A percentile compares a stretch with the other conserved stretches of the same genome.
Conservation (phyloP, 2,329 filamentous ascomycete genomes). For the Cercospora sp. region DNA sequence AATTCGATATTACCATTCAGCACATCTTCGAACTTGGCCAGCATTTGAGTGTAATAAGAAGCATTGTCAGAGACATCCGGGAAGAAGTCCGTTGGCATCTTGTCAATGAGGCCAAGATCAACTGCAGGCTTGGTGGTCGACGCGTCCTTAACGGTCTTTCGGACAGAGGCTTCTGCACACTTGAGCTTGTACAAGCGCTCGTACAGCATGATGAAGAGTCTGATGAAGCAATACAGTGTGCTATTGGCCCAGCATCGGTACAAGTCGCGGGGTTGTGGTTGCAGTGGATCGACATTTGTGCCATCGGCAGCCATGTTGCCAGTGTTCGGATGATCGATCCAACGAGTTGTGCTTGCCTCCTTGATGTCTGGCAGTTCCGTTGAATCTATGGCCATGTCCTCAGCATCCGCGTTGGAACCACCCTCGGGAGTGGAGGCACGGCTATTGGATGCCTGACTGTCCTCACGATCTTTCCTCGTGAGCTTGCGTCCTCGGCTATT, state of each 20-base stretch:
- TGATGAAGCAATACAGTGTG: constrained; percentile 91
- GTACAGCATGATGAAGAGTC: constrained; percentile 89
- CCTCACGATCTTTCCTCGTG: constrained; percentile 72
- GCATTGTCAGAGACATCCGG: constrained; percentile 61
- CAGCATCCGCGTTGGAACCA: constrained; percentile 74
- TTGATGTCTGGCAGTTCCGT: constrained; percentile 38
- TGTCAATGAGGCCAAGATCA: constrained; percentile 80
- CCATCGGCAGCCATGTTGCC: constrained; percentile 58
- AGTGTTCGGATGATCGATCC: constrained; percentile 59
- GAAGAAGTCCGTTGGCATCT: constrained; percentile 74
- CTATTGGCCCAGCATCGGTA: constrained; percentile 92
- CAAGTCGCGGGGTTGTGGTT: constrained; percentile 74
- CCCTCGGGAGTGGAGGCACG: constrained; percentile 87
- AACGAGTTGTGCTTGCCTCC: constrained; percentile 66
- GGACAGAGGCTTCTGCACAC: constrained; percentile 70
- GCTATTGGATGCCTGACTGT: constrained; percentile 73
- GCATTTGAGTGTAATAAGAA: constrained; percentile 81
- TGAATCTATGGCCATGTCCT: constrained; percentile 62
- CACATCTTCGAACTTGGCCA: constrained; percentile 83
- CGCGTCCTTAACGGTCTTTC: constrained; percentile 70
- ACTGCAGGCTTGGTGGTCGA: constrained; percentile 76
- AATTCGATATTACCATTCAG: constrained; percentile 81
- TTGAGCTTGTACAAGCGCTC: constrained; percentile 81
- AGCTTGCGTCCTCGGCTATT: constrained; percentile 73
- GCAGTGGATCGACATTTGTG: constrained; percentile 70